Evolutionary conservation across 148 eudicot species (phyloP), one percentile per base, ranked within the genome.

Genomic region (Chenopodium berlandieri): DNA sequence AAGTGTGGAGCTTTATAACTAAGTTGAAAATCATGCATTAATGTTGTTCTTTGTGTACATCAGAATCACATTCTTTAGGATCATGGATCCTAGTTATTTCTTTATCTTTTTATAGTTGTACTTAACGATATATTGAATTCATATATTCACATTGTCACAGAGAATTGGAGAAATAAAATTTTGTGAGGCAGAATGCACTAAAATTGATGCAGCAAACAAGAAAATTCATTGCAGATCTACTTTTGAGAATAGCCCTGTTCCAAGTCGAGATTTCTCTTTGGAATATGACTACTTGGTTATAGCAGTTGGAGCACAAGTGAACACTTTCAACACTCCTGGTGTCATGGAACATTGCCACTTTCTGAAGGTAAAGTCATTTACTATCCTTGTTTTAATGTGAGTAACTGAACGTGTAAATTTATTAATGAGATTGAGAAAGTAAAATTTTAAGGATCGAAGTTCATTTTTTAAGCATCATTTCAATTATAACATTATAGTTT

Each of bases 311-410:
- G 94, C 99, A 17, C 90, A 89, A 90, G 95, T 89, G 20, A 96
- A 94, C 78, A 96, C 99, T 34, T 96, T 96, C 83, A 91, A 90
- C 80, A 96, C 95, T 58, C 97, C 97, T 75, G 99, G 99, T 64
- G 99, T 96, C 65, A 8, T 46, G 73, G 98, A 96, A 81, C 78
- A 92, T 82, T 94, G 98, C 93, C 91, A 92, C 87, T 96, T 96
- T 82, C 86, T 96, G 19, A 96, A 96, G 99, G 99, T 95, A 84
- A 17, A 72, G 56, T 30, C 6, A 16, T 31, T 70, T 25, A 16
- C 4, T 64, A 4, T 48, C 30, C 20, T 20, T 7, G 16, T 44
- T 60, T 58, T 8, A 27, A 40, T 69, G 7, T 22, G 19, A 56
- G 76, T 37, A 37, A 37, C 40, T 37, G 40, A 37, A 37, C 9